Evolutionary conservation across 768 basidiomycete genomes (phyloP), one percentile per base, ranked within the genome.

Genomic region (Coprinopsis cinerea): DNA sequence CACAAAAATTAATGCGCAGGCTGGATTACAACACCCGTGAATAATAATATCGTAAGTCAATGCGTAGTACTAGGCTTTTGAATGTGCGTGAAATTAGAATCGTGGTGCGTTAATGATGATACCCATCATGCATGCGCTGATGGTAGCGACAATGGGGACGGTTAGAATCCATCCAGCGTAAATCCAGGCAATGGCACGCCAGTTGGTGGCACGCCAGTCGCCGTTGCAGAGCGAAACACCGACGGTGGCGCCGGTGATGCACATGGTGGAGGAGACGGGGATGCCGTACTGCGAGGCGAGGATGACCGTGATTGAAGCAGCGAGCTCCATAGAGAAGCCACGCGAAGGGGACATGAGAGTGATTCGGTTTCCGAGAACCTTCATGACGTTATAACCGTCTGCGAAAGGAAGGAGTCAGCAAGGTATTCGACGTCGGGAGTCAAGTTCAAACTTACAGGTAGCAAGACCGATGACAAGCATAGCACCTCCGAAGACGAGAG

Each of bases 371-470:
- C 61, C 63, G 22, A 64, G 61, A 28, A 62, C 57, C 11, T 48
- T 49, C 63, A 64, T 62, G 49, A 64, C 61, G 44, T 61, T 61
- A 54, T 64, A 64, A 4, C 59, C 61, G 37, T 64, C 59, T 15
- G 54, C 53, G 4, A 49, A n/a, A n/a, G n/a, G n/a, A 43, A 9
- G 42, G 50, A 51, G n/a, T n/a, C 25, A 39, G 30, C n/a, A n/a
- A n/a, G n/a, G n/a, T n/a, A n/a, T n/a, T n/a, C n/a, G n/a, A n/a
- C n/a, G n/a, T n/a, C n/a, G n/a, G n/a, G n/a, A n/a, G n/a, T n/a
- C n/a, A n/a, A n/a, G n/a, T n/a, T n/a, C n/a, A n/a, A 35, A 37
- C 41, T n/a, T 27, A 48, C 48, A 53, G 26, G 46, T 47, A 24
- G 53, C 53, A 20, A 54, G 53, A 55, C 63, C 63, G 28, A 64